Base-by-base conservation (phyloP, 306 rosid species). In the Medicago ruthenica region DNA sequence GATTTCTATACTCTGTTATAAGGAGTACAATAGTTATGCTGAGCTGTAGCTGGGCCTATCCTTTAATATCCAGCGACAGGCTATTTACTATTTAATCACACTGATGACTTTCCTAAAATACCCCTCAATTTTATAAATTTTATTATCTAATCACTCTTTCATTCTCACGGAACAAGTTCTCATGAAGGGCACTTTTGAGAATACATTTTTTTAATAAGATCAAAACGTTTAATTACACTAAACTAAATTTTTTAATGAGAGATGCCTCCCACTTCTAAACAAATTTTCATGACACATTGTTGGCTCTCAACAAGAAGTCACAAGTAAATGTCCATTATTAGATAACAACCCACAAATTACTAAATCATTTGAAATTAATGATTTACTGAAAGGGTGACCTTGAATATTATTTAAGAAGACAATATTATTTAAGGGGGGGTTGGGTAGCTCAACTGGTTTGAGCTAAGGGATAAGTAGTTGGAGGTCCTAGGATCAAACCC, bases 1-100 rank as follows among this genome's bases (percentile, higher is more conserved):
- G n/a, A n/a, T n/a, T n/a, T n/a, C n/a, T n/a, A n/a, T n/a, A n/a
- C n/a, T n/a, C n/a, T n/a, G n/a, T n/a, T n/a, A n/a, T n/a, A n/a
- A n/a, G n/a, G n/a, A n/a, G n/a, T n/a, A n/a, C n/a, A n/a, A n/a
- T n/a, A n/a, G n/a, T n/a, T n/a, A n/a, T n/a, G n/a, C n/a, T n/a
- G n/a, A n/a, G n/a, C n/a, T n/a, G n/a, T n/a, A n/a, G n/a, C n/a
- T n/a, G n/a, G n/a, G n/a, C n/a, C n/a, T n/a, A n/a, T n/a, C n/a
- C n/a, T n/a, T n/a, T n/a, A n/a, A n/a, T n/a, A n/a, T 54, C 76
- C 74, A 31, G 60, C 11, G 17, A 44, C 50, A 45, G 41, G 37
- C 50, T 31, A 67, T 71, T 44, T 41, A 75, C 60, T 55, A 50
- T 48, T 67, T 36, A 57, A 22, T 42, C 40, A 68, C 47, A 10